Evolutionary conservation across 495 filamentous ascomycete genomes (phyloP), one percentile per base, ranked within the genome.

Genomic region (Alectoria sarmentosa): DNA sequence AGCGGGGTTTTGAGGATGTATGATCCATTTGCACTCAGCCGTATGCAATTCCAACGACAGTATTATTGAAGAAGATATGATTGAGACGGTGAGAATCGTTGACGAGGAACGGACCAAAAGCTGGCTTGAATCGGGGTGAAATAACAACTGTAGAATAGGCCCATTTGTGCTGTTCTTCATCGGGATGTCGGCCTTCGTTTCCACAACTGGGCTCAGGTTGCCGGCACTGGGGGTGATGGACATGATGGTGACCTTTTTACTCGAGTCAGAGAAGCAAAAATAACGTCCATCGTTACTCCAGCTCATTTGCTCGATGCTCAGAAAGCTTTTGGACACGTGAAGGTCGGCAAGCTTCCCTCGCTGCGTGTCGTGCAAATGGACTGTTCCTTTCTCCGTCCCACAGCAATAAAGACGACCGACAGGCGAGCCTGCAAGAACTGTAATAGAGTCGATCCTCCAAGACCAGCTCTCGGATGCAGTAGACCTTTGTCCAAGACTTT

Each of bases 251-350:
- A 73, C 28, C 54, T 34, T 67, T 56, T 71, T 69, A 30, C 60
- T 56, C 13, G 71, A 66, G 58, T 68, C 63, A 13, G 65, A 66
- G 37, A 73, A 73, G 65, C 67, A 67, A 19, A 73, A 1, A 36
- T 65, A 65, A 7, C 58, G 65, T 23, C 67, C 69, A 39, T 71
- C 65, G 28, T 67, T 15, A 30, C 69, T 73, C 71, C 71, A 71
- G 28, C 36, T 60, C 62, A 70, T 69, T 56, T 71, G 57, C 57
- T 71, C 69, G 38, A 73, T 66, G 61, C 67, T 68, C n/a, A 71
- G 23, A 6, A 56, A 67, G 6, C 65, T 61, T 59, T 46, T 64
- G 8, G 65, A 65, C 10, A 32, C 28, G 52, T 71, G 61, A 7
- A 67, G 52, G 9, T 68, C 68, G 30, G 68, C 41, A 15, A 61